Base-by-base conservation (phyloP, 208 protist genomes). In the Porcisia hertigi region DNA sequence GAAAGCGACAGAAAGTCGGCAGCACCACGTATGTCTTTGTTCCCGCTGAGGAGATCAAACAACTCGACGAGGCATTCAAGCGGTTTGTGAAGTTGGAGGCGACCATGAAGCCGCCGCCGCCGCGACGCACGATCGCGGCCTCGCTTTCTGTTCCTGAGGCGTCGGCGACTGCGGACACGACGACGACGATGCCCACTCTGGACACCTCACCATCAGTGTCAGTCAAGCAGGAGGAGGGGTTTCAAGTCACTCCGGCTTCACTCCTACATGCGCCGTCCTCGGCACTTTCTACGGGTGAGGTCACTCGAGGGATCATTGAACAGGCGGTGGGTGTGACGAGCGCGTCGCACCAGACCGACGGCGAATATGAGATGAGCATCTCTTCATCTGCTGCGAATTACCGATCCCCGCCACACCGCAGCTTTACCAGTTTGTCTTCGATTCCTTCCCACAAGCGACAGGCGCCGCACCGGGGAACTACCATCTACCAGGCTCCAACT, bases 1-100 rank as follows among this genome's bases (percentile, higher is more conserved):
- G 81, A 18, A 92, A 76, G 74, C 85, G 86, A 45, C 69, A 88
- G 65, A 82, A 84, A 60, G 43, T 89, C 47, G 73, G 64, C 43
- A 57, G 64, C 14, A 74, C 70, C 12, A 86, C 84, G 14, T 94
- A 86, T 71, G 87, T 92, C 63, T 87, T 95, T 69, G 65, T 97
- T 45, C 80, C 84, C 2, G 74, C 84, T 23, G 80, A 89, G 16
- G 83, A 97, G 59, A 80, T 87, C 11, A 83, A 88, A 55, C 20
- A 77, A 36, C 45, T 95, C 45, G 86, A 95, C 55, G 82, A 86
- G n/a, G 77, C 76, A 23, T 97, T 92, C 82, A 82, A 77, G 53
- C 79, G 77, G 18, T 79, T 97, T 45, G 55, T 89, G 14, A 88
- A 89, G 62, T 69, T 86, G 9, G 91, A 97, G 74, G 78, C 69